Percentiles rank a stretch among this genome's conserved stretches.
phyloP scores from a whole-genome alignment of 129 eudicot genomes.

The sunflower (Helianthus annuus) region DNA sequence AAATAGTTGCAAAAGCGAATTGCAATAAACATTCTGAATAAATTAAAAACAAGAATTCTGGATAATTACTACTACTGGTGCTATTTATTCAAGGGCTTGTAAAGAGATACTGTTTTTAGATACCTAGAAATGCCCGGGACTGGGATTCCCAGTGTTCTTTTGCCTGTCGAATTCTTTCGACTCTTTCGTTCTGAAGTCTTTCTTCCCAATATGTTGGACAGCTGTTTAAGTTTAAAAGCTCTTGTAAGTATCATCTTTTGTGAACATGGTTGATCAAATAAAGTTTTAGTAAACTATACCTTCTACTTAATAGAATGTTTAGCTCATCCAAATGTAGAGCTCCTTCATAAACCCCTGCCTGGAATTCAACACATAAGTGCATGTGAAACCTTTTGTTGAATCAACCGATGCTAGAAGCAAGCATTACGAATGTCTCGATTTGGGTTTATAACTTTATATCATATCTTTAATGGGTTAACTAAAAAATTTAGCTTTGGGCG shows the following conservation, averaged over 20 bases:
- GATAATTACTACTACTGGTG: not conserved
- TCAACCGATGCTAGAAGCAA: too few species aligned
- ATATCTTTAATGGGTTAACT: too few species aligned
- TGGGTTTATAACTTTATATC: too few species aligned
- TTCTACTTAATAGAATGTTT: slow-evolving; percentile 70
- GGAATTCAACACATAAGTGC: slow-evolving; percentile 24
- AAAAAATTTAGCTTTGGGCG: too few species aligned
- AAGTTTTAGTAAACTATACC: slow-evolving; percentile 39
- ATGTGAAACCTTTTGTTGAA: not conserved
- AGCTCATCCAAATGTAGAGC: slow-evolving; percentile 91
- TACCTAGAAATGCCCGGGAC: slow-evolving; percentile 61
- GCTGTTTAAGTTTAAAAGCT: slow-evolving; percentile 38
- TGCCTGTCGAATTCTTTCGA: slow-evolving; percentile 67
- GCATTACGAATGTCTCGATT: too few species aligned
- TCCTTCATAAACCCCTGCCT: slow-evolving; percentile 79
- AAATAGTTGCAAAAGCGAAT: not conserved
- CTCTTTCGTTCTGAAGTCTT: slow-evolving; percentile 64
- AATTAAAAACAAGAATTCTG: slow-evolving; percentile 20
- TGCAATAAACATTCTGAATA: not conserved
- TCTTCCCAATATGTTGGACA: slow-evolving; percentile 86
- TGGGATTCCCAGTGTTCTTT: slow-evolving; percentile 89
- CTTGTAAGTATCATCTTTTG: not conserved
- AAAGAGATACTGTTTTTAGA: slow-evolving; percentile 28
- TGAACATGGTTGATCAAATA: not conserved
- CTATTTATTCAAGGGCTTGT: slow-evolving; percentile 21